These are phyloP conservation scores for Tolypocladium ophioglossoides DNA, from an alignment of 2,329 filamentous ascomycete species.

Conservation along the genomic window DNA sequence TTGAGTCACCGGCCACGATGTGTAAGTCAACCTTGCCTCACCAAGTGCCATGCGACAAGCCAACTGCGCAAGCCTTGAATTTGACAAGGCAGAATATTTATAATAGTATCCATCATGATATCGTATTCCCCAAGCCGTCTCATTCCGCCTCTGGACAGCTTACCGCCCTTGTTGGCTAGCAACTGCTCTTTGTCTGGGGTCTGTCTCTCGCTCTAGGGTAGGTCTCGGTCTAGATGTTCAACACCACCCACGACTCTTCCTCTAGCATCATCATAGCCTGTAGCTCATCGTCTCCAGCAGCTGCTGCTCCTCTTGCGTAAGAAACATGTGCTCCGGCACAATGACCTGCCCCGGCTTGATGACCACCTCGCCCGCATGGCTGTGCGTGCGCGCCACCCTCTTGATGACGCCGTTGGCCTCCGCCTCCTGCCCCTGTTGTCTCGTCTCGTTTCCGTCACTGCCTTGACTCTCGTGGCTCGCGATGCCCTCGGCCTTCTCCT, in stretches of 20 bases:
- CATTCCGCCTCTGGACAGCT: no score
- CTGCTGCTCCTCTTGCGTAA: slow-evolving; percentile 26
- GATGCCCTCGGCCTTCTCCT: background rate
- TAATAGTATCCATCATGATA: no score
- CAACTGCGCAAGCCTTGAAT: no score
- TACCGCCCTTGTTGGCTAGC: no score
- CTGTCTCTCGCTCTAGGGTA: background rate
- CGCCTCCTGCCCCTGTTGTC: background rate
- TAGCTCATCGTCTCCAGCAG: slow-evolving; percentile 23
- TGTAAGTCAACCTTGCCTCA: background rate
- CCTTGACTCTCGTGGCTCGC: slow-evolving; percentile 5
- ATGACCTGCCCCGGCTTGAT: slow-evolving; percentile 22
- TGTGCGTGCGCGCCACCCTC: background rate
- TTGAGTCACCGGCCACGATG: background rate
- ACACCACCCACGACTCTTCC: no score
- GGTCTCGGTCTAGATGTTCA: background rate
- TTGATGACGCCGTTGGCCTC: no score
- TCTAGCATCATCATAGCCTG: slow-evolving; percentile 14
- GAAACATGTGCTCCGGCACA: slow-evolving; percentile 22
- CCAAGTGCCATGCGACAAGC: no score
- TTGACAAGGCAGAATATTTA: no score
- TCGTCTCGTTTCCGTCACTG: slow-evolving; percentile 6
- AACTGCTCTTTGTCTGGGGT: no score
- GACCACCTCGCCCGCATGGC: slow-evolving; percentile 18
- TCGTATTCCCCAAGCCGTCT: no score